Conservation (phyloP, 2,329 filamentous ascomycete species). For the Talaromyces sp. region DNA sequence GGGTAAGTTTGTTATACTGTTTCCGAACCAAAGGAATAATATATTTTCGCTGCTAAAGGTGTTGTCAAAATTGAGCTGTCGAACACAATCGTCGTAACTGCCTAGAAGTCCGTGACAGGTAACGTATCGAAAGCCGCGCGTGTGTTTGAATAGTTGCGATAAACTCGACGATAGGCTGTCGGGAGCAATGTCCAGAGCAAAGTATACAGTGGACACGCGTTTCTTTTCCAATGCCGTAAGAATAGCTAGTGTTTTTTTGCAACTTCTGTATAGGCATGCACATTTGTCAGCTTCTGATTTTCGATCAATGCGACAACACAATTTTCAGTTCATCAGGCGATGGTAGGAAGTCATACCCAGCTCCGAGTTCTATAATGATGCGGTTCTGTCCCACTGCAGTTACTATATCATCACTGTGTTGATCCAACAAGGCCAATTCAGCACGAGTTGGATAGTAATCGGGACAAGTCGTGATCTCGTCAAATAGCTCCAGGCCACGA, state of each 20-base stretch:
- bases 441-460: neutral
- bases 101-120: neutral
- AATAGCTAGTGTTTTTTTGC: neutral
- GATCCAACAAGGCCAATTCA: neutral
- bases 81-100: neutral
- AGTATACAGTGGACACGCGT: neutral
- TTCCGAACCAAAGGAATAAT: conserved; percentile 8
- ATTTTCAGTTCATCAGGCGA: neutral
- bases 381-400: neutral
- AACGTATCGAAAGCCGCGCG: neutral
- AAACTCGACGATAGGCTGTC: neutral
- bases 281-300: neutral
- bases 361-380: conserved; percentile 1
- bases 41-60: neutral
- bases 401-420: neutral
- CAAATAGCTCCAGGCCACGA: conserved; percentile 1
- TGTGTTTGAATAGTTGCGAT: neutral
- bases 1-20: neutral
- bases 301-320: neutral
- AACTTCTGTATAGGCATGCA: neutral
- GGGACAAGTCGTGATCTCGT: neutral
- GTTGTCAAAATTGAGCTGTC: neutral
- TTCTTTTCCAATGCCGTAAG: neutral
- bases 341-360: conserved; percentile 3
- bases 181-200: neutral